phyloP scores from a whole-genome alignment of 2,329 filamentous ascomycete species.

The Colletotrichum camelliae region DNA sequence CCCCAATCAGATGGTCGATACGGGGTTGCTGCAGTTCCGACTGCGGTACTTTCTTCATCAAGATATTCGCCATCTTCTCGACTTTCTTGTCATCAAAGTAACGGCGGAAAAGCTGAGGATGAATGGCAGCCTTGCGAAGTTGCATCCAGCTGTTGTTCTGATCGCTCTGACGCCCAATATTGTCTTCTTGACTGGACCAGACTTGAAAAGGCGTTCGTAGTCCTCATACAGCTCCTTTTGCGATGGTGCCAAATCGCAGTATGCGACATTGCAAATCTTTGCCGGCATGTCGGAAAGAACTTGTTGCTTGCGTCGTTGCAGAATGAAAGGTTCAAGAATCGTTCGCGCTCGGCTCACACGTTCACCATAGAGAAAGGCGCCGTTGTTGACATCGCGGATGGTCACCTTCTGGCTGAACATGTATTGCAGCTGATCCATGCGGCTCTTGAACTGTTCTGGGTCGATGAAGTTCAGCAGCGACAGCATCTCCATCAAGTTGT shows the following conservation, averaged over 20 bases:
- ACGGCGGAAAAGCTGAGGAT: slow-evolving; percentile 85
- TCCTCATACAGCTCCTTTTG: slow-evolving; percentile 78
- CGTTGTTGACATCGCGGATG: slow-evolving; percentile 79
- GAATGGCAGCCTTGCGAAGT: slow-evolving; percentile 89
- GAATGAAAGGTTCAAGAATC: slow-evolving; percentile 93
- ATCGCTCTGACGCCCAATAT: slow-evolving; percentile 53
- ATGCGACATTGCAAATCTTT: slow-evolving; percentile 79
- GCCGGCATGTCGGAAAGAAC: slow-evolving; percentile 83
- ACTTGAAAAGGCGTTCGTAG: slow-evolving; percentile 67
- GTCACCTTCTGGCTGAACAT: slow-evolving; percentile 94
- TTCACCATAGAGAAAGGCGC: slow-evolving; percentile 83
- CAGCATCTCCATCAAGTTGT: slow-evolving; percentile 92
- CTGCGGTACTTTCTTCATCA: slow-evolving; percentile 71
- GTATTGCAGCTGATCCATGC: slow-evolving; percentile 79
- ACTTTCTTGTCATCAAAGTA: slow-evolving; percentile 79
- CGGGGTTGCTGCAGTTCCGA: slow-evolving; percentile 58
- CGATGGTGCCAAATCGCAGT: slow-evolving; percentile 76
- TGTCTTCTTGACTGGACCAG: slow-evolving; percentile 61
- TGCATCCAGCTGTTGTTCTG: slow-evolving; percentile 84
- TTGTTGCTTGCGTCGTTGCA: slow-evolving; percentile 92
- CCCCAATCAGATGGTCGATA: slow-evolving; percentile 57
- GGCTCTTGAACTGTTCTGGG: slow-evolving; percentile 79
- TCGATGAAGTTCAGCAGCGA: slow-evolving; percentile 94
- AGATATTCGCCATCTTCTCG: slow-evolving; percentile 76
- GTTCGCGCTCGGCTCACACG: slow-evolving; percentile 86